Evolutionary conservation across 225 moss, liverwort and hornwort species (phyloP), one percentile per base, ranked within the genome.

Genomic region (Straminergon stramineum): DNA sequence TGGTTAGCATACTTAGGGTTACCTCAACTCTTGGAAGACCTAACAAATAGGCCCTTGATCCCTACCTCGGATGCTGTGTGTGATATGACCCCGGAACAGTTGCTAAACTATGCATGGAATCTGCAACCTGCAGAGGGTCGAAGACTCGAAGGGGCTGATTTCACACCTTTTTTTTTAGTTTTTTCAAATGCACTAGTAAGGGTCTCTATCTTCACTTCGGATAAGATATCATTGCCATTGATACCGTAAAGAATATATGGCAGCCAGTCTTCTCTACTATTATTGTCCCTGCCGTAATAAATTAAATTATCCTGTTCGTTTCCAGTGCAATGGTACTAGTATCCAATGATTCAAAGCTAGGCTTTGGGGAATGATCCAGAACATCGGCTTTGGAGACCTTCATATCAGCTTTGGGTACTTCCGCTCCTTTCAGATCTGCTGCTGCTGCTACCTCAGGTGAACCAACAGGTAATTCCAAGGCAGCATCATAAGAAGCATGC

Each of bases 401-500:
- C 1, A 9, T 37, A 34, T 79, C 24, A 56, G 37, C 16, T 37
- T 56, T 24, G 24, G 37, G 53, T 16, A 21, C 0, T 37, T 37
- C 79, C 10, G 22, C 56, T 48, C 22, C 43, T 48, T 88, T 88
- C 17, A 11, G 58, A 76, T 62, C 83, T 48, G 24, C 22, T 30
- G 22, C 45, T 41, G 73, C 43, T 43, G 2, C 0, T 27, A 13
- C 63, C 57, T 77, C 78, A 26, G 26, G 51, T 51, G 39, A 45
- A 85, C 32, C 79, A 23, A 37, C 64, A 57, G 66, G 66, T n/a
- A 34, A 37, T 16, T 79, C 81, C 85, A 81, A 17, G 34, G 89
- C 92, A 11, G 92, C 88, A 62, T 93, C 91, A 10, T 91, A 81
- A 10, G 94, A 94, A 64, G 94, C 88, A 86, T 94, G 90, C 88